These are phyloP conservation scores for Neurospora tetrasperma DNA, from an alignment of 495 filamentous ascomycete species.

Conservation along the genomic window DNA sequence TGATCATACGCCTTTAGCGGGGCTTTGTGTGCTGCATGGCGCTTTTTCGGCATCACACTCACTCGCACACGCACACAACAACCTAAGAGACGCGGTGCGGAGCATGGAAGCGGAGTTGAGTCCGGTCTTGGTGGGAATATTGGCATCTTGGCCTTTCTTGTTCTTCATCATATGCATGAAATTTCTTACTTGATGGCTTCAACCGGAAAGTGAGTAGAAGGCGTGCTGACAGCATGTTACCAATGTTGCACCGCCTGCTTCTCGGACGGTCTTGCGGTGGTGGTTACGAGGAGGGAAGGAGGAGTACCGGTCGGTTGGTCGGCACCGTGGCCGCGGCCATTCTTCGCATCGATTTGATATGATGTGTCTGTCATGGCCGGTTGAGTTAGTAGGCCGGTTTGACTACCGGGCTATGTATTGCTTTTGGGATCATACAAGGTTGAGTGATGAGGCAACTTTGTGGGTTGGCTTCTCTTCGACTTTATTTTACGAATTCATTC, in stretches of 20 bases:
- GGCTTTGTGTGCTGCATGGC: neutral
- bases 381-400: neutral
- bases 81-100: neutral
- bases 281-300: neutral
- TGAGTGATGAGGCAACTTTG: neutral
- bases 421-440: neutral
- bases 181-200: neutral
- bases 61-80: no score
- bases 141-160: neutral
- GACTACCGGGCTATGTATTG: neutral
- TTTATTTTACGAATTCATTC: no score
- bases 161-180: neutral
- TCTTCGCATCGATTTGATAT: neutral
- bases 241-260: neutral
- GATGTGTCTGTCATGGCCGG: neutral
- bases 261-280: neutral
- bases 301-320: neutral
- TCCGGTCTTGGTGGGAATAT: neutral
- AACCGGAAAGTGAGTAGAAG: neutral
- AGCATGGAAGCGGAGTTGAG: neutral
- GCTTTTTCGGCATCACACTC: neutral
- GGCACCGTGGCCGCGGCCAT: neutral
- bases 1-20: slow-evolving; percentile 16
- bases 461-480: no score
- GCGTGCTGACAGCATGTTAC: neutral